Conservation (phyloP, 345 rosid species). For the Arabis alpina region DNA sequence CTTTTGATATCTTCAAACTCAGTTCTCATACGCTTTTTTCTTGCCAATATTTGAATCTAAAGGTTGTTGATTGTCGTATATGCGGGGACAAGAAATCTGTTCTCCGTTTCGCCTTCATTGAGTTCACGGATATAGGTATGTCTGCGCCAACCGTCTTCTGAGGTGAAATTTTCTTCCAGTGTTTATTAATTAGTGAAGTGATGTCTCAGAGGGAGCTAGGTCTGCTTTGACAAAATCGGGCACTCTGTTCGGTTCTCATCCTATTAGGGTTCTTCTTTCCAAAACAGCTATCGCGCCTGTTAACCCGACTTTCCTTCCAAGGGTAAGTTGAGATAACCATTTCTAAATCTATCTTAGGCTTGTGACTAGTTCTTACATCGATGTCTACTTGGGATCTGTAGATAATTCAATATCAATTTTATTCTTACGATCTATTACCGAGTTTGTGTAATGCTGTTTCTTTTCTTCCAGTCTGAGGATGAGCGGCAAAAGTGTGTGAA, state of each 20-base stretch:
- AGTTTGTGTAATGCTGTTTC: neutral
- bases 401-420: neutral
- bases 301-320: slow-evolving; percentile 87
- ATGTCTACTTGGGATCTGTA: neutral
- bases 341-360: slow-evolving; percentile 1
- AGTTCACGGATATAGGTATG: slow-evolving; percentile 63
- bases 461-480: slow-evolving; percentile 68
- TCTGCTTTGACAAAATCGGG: slow-evolving; percentile 80
- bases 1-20: slow-evolving; percentile 2
- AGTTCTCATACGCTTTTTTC: neutral
- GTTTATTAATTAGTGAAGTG: slow-evolving; percentile 32
- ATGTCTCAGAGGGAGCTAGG: slow-evolving; percentile 72
- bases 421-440: neutral
- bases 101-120: slow-evolving; percentile 90
- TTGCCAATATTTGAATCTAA: neutral
- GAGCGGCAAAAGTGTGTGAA: slow-evolving; percentile 90
- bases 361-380: neutral
- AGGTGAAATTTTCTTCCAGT: neutral
- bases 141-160: slow-evolving; percentile 2
- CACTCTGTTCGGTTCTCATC: slow-evolving; percentile 81
- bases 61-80: slow-evolving; percentile 90
- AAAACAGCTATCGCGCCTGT: slow-evolving; percentile 96
- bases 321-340: slow-evolving; percentile 51
- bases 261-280: slow-evolving; percentile 81
- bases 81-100: slow-evolving; percentile 88